phyloP scores from a whole-genome alignment of 2,329 filamentous ascomycete species.

The Mollisiaceae sp. region DNA sequence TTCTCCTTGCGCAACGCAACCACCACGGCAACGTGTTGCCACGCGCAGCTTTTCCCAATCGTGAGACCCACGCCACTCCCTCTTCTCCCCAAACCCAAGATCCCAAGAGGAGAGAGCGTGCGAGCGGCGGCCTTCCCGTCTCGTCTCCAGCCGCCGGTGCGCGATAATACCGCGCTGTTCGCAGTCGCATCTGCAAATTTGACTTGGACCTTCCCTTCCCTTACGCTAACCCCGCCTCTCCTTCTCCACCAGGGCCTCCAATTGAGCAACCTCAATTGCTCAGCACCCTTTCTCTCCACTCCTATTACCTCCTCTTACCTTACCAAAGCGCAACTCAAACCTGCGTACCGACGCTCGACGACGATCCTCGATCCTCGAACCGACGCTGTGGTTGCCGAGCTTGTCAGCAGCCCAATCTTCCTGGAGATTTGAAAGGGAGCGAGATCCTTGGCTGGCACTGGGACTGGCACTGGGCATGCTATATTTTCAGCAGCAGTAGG shows the following conservation, averaged over 20 bases:
- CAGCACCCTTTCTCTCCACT: conserved; percentile 10
- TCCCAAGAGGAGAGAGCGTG: not conserved
- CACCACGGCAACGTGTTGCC: conserved; percentile 32
- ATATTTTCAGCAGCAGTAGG: conserved; percentile 24
- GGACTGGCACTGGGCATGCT: conserved; percentile 31
- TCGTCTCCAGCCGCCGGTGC: not conserved
- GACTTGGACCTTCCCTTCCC: not conserved
- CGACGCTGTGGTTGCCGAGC: not conserved
- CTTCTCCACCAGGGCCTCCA: conserved; percentile 22
- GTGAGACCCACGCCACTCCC: not conserved
- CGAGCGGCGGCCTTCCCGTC: not conserved
- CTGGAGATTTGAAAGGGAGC: too few species aligned
- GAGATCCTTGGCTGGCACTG: conserved; percentile 21
- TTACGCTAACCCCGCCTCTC: conserved; percentile 32
- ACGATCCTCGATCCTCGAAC: not conserved
- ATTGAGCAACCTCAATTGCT: conserved; percentile 25
- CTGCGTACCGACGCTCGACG: not conserved
- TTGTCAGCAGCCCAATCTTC: not conserved
- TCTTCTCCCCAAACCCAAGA: not conserved
- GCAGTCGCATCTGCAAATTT: conserved; percentile 3
- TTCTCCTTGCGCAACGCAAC: conserved; percentile 23
- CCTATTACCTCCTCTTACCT: not conserved
- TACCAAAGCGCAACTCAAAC: too few species aligned
- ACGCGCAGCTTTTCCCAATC: conserved; percentile 21
- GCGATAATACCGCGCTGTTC: not conserved